Base-by-base conservation (phyloP, 2,329 filamentous ascomycete genomes). In the Cladosporium sp. region DNA sequence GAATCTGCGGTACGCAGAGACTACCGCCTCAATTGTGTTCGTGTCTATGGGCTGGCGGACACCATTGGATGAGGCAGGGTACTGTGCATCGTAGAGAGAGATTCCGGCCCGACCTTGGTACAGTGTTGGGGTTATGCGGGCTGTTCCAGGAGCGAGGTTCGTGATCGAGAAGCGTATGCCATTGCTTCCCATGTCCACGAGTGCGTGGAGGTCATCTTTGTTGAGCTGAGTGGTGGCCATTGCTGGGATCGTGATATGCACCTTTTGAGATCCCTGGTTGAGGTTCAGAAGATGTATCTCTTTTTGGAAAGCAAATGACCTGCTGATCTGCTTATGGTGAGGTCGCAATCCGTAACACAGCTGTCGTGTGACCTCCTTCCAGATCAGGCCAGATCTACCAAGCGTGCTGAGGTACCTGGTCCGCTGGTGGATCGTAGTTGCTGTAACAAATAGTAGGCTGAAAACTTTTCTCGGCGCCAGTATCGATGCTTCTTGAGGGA, bases 101-200 rank as follows among this genome's bases (percentile, higher is more conserved):
- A 97, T 94, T 20, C 82, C 83, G 9, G 86, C 88, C 5, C 92
- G 87, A 66, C 91, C 85, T 66, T 88, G 85, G 74, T 90, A 95
- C 58, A 96, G 68, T 25, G 88, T 92, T 17, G 82, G 86, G 42
- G 96, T 81, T 22, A 92, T 84, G 22, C 92, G 88, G 22, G 88
- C 81, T 39, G 79, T 84, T 3, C 85, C 84, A 20, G 88, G 86
- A 3, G 86, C 82, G n/a, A 95, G 81, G 64, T 91, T 86, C 8
- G 91, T 90, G 68, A 96, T 90, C 45, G 90, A 93, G 79, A 96
- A 96, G 58, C 92, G 90, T 67, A 96, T 93, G 67, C 92, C 92
- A 78, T 96, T 97, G 78, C 91, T 90, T 59, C 69, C 69, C 69
- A 72, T 72, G 55, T 72, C 69, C 5, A 71, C 68, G 22, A 67